A percentile compares a stretch with the other conserved stretches of the same genome.
Conservation (phyloP, 331 rosid species). For the Quercus tomentella region DNA sequence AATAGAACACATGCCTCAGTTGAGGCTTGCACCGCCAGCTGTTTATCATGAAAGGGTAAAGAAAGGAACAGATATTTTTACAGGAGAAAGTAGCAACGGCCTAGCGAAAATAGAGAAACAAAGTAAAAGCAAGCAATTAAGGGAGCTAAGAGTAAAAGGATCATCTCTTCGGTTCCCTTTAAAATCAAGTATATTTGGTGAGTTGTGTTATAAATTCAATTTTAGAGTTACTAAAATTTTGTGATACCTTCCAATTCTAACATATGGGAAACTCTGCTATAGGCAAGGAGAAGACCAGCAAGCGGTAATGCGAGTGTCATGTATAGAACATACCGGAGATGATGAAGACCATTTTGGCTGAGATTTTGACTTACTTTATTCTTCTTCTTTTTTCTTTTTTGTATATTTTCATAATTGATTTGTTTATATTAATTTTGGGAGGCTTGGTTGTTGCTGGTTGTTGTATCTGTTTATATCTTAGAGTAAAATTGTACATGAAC, state of each 20-base stretch:
- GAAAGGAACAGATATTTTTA: constrained; percentile 45
- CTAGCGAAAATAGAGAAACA: constrained; percentile 38
- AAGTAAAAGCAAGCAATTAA: constrained; percentile 49
- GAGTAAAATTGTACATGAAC: constrained; percentile 4
- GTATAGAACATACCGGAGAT: constrained; percentile 23
- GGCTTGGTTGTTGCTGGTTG: too few species aligned
- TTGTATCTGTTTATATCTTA: not conserved
- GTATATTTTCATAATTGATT: constrained; percentile 9
- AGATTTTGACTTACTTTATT: constrained; percentile 8
- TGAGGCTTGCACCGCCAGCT: constrained; percentile 96
- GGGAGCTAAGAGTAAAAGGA: constrained; percentile 77
- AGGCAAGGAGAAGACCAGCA: constrained; percentile 74
- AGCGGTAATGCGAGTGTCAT: constrained; percentile 34
- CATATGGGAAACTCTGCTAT: constrained; percentile 7
- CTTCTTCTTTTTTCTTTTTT: not conserved
- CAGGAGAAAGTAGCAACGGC: constrained; percentile 65
- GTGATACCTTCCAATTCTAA: constrained; percentile 22
- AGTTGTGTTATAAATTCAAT: constrained; percentile 24
- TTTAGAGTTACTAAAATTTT: constrained; percentile 12
- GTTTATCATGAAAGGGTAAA: constrained; percentile 89
- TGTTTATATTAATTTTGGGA: not conserved
- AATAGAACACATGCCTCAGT: constrained; percentile 73
- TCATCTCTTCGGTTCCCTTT: constrained; percentile 74
- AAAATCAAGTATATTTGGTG: constrained; percentile 74
- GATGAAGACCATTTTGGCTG: not conserved